Base-by-base conservation (phyloP, 768 basidiomycete genomes). In the Lentinula boryana region DNA sequence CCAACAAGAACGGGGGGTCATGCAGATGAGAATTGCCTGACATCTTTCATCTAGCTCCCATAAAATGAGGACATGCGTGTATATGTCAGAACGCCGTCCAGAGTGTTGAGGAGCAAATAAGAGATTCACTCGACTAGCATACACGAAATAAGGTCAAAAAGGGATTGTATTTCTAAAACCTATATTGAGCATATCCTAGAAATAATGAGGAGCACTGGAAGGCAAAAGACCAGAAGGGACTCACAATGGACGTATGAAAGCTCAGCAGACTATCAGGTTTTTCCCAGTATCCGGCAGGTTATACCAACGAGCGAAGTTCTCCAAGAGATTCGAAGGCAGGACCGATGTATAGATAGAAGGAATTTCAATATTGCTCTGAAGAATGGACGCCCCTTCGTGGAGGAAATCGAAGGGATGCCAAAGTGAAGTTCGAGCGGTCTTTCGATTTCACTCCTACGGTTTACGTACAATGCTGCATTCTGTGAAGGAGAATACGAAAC, bases 41-140 rank as follows among this genome's bases (percentile, higher is more conserved):
- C 5, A 32, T 63, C 60, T 18, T 72, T 64, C 63, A 65, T 93
- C 69, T 95, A 76, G 93, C 93, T 95, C 88, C 82, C 85, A 73
- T 93, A 91, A 95, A 96, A 96, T 95, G 89, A 94, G 92, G 84
- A 87, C 86, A 82, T 77, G 77, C 89, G 89, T 86, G 87, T 93
- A 71, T 74, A 71, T 69, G 62, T 72, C 62, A 65, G 67, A 78
- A 85, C 88, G 88, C 82, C 84, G 85, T 83, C 88, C 94, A 95
- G 94, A 95, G 94, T 96, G 94, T 95, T 83, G 83, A 83, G 83
- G 92, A 96, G 93, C 94, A 70, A 8, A 58, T 52, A 44, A 18
- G 8, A 32, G 16, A 12, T 13, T 33, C 57, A 43, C 10, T 46
- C 18, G 46, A 49, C 56, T 18, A 35, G 46, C 15, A 50, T 43